Evolutionary conservation across 306 rosid genomes (phyloP).

Genomic region (Hippophae tibetana): DNA sequence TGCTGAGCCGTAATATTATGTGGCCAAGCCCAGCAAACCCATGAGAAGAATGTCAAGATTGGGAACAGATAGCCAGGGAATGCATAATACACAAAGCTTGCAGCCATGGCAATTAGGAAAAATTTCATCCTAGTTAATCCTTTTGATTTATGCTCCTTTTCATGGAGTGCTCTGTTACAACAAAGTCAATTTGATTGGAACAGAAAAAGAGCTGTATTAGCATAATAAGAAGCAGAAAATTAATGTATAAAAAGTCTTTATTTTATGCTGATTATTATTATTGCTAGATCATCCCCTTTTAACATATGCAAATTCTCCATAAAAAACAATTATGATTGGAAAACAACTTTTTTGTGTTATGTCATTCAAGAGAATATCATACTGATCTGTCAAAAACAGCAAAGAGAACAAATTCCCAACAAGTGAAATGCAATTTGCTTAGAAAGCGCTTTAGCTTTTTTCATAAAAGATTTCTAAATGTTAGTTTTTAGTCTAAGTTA

Average conservation of each 20-base stretch:
- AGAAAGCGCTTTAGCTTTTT: constrained; percentile 2
- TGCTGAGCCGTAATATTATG: constrained; percentile 88
- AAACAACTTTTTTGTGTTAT: too few species aligned
- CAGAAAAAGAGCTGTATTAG: too few species aligned
- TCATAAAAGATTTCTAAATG: neutral
- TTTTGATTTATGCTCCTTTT: constrained; percentile 49
- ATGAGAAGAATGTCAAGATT: constrained; percentile 82
- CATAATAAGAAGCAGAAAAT: too few species aligned
- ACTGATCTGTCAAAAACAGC: constrained; percentile 21
- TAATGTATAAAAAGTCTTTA: too few species aligned
- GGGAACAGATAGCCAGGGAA: constrained; percentile 83
- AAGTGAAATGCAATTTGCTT: constrained; percentile 27
- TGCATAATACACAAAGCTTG: constrained; percentile 73
- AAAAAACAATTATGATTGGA: too few species aligned
- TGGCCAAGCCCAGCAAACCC: constrained; percentile 98
- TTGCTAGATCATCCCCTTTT: too few species aligned
- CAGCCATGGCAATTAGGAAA: constrained; percentile 61
- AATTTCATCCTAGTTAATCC: constrained; percentile 74
- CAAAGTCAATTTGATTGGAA: neutral
- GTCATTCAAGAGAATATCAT: constrained; percentile 19
- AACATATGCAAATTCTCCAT: too few species aligned
- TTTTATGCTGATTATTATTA: too few species aligned
- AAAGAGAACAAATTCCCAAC: constrained; percentile 27
- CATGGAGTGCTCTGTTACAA: constrained; percentile 84
- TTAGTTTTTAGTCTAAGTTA: neutral